Evolutionary conservation across 1,139 yeast species (phyloP).

Genomic region (Blastobotrys aristatus): DNA sequence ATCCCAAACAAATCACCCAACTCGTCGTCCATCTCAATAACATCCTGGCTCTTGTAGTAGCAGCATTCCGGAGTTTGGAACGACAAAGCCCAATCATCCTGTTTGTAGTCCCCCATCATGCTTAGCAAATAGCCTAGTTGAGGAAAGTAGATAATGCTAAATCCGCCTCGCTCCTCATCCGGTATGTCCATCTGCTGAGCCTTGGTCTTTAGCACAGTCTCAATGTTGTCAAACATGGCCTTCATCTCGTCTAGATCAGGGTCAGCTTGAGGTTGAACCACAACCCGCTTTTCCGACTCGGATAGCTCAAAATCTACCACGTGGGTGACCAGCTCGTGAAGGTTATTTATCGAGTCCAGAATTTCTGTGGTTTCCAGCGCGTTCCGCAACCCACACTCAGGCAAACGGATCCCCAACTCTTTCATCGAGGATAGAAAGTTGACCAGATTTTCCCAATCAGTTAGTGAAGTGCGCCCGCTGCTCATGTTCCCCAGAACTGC

Average conservation of each 20-base stretch:
- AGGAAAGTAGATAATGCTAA: conserved; percentile 4
- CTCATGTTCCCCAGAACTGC: not conserved
- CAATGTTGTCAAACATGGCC: not conserved
- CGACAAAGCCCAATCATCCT: conserved; percentile 1
- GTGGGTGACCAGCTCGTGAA: not conserved
- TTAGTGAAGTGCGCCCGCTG: not conserved
- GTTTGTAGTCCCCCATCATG: not conserved
- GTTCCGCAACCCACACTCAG: not conserved
- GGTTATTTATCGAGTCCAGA: not conserved
- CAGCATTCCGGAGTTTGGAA: not conserved
- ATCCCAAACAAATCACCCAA: conserved; percentile 3
- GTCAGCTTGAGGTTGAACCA: not conserved
- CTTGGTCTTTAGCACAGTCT: not conserved
- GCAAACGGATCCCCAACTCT: not conserved
- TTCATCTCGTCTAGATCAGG: conserved; percentile 5
- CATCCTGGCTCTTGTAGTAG: not conserved
- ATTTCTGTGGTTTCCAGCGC: not conserved
- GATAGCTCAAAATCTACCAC: conserved; percentile 1
- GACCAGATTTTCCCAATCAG: not conserved
- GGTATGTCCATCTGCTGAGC: not conserved
- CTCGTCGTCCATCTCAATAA: conserved; percentile 3
- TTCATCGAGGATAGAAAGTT: not conserved
- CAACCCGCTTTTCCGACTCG: not conserved
- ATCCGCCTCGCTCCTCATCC: not conserved
- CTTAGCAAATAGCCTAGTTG: conserved; percentile 5